Evolutionary conservation across 805 yeast species (phyloP).

Genomic region (Kregervanrija pseudodelftensis): DNA sequence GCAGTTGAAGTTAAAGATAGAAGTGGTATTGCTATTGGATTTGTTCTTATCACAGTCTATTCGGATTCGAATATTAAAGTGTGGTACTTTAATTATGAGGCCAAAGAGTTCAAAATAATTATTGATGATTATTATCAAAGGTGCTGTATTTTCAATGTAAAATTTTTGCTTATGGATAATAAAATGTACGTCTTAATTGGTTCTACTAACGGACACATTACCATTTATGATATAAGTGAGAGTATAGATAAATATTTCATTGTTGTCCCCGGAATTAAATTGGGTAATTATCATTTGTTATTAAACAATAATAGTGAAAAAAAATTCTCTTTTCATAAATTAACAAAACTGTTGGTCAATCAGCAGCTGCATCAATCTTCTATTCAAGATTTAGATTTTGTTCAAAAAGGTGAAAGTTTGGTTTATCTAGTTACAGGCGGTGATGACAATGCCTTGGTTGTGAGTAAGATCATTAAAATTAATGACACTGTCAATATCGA

Average conservation of each 20-base stretch:
- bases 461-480: conserved; percentile 27
- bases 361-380: conserved; percentile 79
- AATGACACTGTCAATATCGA: conserved; percentile 20
- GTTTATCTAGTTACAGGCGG: conserved; percentile 67
- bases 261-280: background rate
- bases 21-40: conserved; percentile 30
- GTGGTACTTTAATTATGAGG: conserved; percentile 43
- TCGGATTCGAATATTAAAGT: conserved; percentile 75
- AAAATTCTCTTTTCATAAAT: background rate
- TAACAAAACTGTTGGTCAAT: conserved; percentile 26
- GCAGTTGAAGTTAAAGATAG: conserved; percentile 30
- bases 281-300: background rate
- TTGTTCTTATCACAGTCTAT: conserved; percentile 62
- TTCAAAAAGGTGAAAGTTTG: conserved; percentile 2
- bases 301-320: background rate
- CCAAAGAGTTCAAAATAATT: conserved; percentile 36
- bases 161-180: conserved; percentile 31
- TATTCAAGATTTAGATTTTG: conserved; percentile 50
- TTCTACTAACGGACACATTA: conserved; percentile 78
- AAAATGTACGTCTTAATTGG: conserved; percentile 41
- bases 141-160: conserved; percentile 68
- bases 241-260: conserved; percentile 8
- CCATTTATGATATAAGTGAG: conserved; percentile 49
- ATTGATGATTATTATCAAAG: conserved; percentile 51
- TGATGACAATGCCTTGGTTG: conserved; percentile 74